Evolutionary conservation across 2,329 filamentous ascomycete genomes (phyloP).

Genomic region (Fulvia fulva): DNA sequence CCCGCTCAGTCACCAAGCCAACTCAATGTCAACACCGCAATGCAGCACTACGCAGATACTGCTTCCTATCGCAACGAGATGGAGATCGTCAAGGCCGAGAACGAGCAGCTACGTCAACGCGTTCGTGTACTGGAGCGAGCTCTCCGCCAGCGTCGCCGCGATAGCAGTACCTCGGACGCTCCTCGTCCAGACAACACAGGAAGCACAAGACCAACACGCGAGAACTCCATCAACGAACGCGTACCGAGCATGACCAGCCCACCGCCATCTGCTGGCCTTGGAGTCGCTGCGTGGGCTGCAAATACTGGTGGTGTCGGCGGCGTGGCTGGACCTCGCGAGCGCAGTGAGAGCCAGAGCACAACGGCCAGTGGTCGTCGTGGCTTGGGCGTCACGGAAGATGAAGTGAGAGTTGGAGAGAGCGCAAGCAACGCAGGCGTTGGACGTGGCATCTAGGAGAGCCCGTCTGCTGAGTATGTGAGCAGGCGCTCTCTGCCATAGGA

Average conservation of each 20-base stretch:
- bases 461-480: not conserved
- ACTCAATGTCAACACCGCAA: constrained; percentile 18
- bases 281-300: constrained; percentile 29
- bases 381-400: constrained; percentile 28
- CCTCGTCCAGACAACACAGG: constrained; percentile 12
- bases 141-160: constrained; percentile 34
- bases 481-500: not conserved
- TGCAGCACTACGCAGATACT: constrained; percentile 37
- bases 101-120: constrained; percentile 45
- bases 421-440: constrained; percentile 30
- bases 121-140: constrained; percentile 46
- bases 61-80: constrained; percentile 44
- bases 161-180: constrained; percentile 31
- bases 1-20: constrained; percentile 21
- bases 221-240: constrained; percentile 6
- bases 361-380: constrained; percentile 32
- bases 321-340: constrained; percentile 33
- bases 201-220: constrained; percentile 7
- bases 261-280: constrained; percentile 16
- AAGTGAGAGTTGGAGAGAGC: constrained; percentile 35
- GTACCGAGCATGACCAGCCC: constrained; percentile 14
- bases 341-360: constrained; percentile 37
- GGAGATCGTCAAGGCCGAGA: constrained; percentile 49
- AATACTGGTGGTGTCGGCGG: constrained; percentile 29
- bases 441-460: constrained; percentile 10